A percentile compares a stretch with the other conserved stretches of the same genome.
phyloP scores from a whole-genome alignment of 1,284 basidiomycete genomes.

The Peniophora sp. region DNA sequence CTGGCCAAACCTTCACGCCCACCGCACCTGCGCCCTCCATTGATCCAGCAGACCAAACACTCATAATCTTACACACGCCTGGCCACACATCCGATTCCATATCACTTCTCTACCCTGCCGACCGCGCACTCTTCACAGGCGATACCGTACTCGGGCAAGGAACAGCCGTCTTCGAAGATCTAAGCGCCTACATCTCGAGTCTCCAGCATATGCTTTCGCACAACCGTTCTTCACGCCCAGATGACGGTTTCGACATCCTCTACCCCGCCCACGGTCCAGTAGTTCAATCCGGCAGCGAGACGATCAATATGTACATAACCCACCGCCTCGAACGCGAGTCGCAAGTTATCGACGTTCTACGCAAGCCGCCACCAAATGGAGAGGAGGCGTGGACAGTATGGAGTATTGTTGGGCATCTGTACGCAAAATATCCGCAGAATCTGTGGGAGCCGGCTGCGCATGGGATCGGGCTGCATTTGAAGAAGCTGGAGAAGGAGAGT shows the following conservation, averaged over 20 bases:
- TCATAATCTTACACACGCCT: conserved; percentile 77
- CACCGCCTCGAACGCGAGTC: conserved; percentile 81
- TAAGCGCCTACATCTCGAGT: conserved; percentile 64
- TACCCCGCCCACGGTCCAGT: conserved; percentile 90
- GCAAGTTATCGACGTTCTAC: conserved; percentile 65
- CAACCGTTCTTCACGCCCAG: conserved; percentile 2
- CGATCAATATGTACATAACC: conserved; percentile 68
- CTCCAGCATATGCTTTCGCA: conserved; percentile 49
- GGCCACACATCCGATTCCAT: conserved; percentile 91
- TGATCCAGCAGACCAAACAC: conserved; percentile 12
- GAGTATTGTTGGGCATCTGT: conserved; percentile 59
- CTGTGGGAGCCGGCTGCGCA: conserved; percentile 71
- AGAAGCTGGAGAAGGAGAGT: conserved; percentile 66
- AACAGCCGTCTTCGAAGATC: conserved; percentile 86
- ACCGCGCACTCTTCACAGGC: conserved; percentile 75
- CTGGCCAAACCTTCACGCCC: conserved; percentile 40
- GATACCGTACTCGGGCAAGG: conserved; percentile 91
- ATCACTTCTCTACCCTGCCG: conserved; percentile 55
- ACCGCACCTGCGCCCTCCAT: conserved; percentile 10
- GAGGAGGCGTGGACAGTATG: conserved; percentile 49
- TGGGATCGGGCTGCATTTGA: conserved; percentile 66
- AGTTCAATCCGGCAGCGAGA: conserved; percentile 46
- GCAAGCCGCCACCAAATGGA: conserved; percentile 21
- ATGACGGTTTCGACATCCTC: conserved; percentile 35
- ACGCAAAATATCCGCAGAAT: conserved; percentile 61